Base-by-base conservation (phyloP, 441 rosid species). In the Euphorbia celastroides region DNA sequence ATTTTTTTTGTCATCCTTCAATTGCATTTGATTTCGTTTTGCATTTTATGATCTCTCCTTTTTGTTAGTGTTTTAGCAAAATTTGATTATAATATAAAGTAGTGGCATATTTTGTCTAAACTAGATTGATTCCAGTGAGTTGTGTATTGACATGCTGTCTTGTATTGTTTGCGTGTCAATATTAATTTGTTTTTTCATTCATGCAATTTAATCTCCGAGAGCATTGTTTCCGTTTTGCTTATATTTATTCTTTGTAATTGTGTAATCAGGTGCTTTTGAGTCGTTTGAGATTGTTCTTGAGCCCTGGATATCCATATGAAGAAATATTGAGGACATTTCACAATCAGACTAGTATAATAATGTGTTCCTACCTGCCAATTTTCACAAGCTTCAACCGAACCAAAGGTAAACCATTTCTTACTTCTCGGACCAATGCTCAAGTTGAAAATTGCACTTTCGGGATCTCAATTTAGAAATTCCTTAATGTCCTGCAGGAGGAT, bases 241-340 rank as follows among this genome's bases (percentile, higher is more conserved):
- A 67, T 58, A 26, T n/a, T n/a, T n/a, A 28, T 57, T 62, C 52
- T 63, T 20, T 63, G n/a, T 54, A 1, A 13, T n/a, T 34, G 42
- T 42, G 17, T 54, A 26, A 55, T 30, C 70, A 90, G 97, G 76
- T 92, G 57, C 82, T 88, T 61, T 59, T 90, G 67, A 90, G 83
- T 57, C 89, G 96, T 48, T 68, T 90, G 80, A 85, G 97, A 72
- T 73, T 93, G 78, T 93, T 90, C 84, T 66, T 93, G 68, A 88
- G 92, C 72, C 97, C 94, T 70, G 93, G 94, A 11, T 93, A 88
- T 77, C 98, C 98, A 2, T 87, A 88, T 17, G 97, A 93, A 79
- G 95, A 88, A 71, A 86, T 90, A 28, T 74, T 88, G 61, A 82
- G 88, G 64, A 83, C 93, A n/a, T 92, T 84, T 69, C 98, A 90